Base-by-base conservation (phyloP, 106 monocot species). In the Triglochin maritima region DNA sequence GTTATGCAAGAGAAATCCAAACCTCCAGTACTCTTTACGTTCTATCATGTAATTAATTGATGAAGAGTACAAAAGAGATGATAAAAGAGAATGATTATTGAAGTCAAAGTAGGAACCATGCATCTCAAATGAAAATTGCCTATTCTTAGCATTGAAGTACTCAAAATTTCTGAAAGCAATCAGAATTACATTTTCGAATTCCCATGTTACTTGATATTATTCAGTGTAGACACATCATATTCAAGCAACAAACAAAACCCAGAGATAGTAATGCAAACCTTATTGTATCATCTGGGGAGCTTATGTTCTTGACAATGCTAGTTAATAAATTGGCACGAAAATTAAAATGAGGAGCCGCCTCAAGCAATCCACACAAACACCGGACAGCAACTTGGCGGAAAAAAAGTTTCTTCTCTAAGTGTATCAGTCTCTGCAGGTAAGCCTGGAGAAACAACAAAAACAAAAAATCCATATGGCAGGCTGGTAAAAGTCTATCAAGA, bases 281-380 rank as follows among this genome's bases (percentile, higher is more conserved):
- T 80, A 89, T 60, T 50, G 77, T 69, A 71, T 92, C 86, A 81
- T 98, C 88, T 11, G 76, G 64, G 59, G 98, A 98, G 65, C 80
- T 84, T 63, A 98, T 76, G 75, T 92, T 92, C 59, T 72, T 84
- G 15, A 84, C 79, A 47, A 86, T 70, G 50, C 54, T 73, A 54
- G 80, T 67, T 55, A 99, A 64, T 65, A 89, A 77, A 53, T 44
- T 89, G 51, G 89, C 84, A 68, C 78, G 73, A 58, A 89, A 99
- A 64, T 99, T 99, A 72, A 89, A 92, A 68, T 92, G 92, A 13
- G 92, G 86, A 7, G 86, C 88, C 44, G 82, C 75, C 62, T 88
- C 84, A 59, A 99, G 64, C 67, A 92, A 83, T 70, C 68, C 75
- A 66, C 96, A 96, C 68, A 91, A 72, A 73, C 96, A 96, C n/a